Base-by-base conservation (phyloP, 495 filamentous ascomycete genomes). In the Aspergillus affinis region DNA sequence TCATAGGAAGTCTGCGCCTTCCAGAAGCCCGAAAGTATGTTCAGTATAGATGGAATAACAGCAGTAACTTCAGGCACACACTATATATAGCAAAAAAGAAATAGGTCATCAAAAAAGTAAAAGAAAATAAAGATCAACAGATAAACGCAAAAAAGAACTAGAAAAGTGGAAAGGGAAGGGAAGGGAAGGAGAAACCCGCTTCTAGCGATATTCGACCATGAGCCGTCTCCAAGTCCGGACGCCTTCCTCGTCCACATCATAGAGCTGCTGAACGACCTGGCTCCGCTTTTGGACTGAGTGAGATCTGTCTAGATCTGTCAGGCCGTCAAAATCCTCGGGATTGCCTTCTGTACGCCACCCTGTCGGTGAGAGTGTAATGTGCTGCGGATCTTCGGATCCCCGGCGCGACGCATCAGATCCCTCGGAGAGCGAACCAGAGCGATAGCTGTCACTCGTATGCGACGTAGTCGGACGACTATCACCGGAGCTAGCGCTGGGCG, bases 191-290 rank as follows among this genome's bases (percentile, higher is more conserved):
- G 52, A 46, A 54, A 46, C 30, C 45, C 36, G 30, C 20, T 20
- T 21, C 62, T 65, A 78, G 56, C 59, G 69, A 57, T 78, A 78
- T 60, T 78, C 73, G 20, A 77, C 59, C 48, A 76, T 64, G 23
- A 71, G 54, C 44, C 75, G 63, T 51, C 63, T 63, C 69, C 72
- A 78, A 20, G 67, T 71, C 6, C 74, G 68, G 36, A 61, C 60
- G 4, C 72, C 75, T 26, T 69, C 62, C 15, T 56, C 62, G 55
- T 76, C 74, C 36, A 61, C 66, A 47, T 75, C 67, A n/a, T 57
- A 59, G 59, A 78, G 61, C 51, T 68, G 61, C 57, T 72, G 64
- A 27, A 71, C 65, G 3, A 61, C 59, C 48, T 70, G 58, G n/a
- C 45, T 69, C 50, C 66, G 64, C 57, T 68, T 70, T 27, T 69